Base-by-base conservation (phyloP, 768 basidiomycete species). In the Termitomyces bulborhizus region DNA sequence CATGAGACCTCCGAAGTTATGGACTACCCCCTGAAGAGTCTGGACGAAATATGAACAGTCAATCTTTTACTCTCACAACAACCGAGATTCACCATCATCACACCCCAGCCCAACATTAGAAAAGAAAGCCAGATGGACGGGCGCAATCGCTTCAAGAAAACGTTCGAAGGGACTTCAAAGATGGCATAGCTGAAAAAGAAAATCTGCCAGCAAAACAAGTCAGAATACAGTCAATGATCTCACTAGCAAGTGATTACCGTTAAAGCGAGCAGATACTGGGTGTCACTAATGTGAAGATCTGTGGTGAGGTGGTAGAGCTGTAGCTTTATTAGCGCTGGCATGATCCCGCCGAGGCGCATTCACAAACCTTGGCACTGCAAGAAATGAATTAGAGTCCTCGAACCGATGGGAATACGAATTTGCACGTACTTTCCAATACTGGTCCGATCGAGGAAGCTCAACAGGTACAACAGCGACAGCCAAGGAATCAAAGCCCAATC, bases 111-210 rank as follows among this genome's bases (percentile, higher is more conserved):
- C 2, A 88, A 58, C 88, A 92, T 90, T 51, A 90, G 73, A 27
- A 76, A 56, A 5, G 86, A 87, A 5, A 92, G 71, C 88, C 89
- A 91, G 36, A 92, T 67, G 3, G 88, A 89, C 0, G 89, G 90
- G 0, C 87, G 76, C 32, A 89, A 73, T 34, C 86, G 80, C 65
- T 88, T 88, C 49, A 89, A 69, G 65, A 87, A 82, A 3, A 88
- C 69, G 57, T 89, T 88, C 13, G 84, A 86, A 3, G 89, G 88
- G 29, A 88, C 84, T 76, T 90, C 86, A 57, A 90, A 90, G 27
- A 88, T 63, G 2, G 85, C 76, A 63, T 91, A 90, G 50, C 84
- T 76, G 69, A 83, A 80, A 68, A 81, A 82, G 61, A 82, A 74
- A 46, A 73, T 70, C 71, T 61, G 49, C 51, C 32, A 46, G 37